Evolutionary conservation across 768 basidiomycete species (phyloP), one percentile per base, ranked within the genome.

Genomic region (Coprinellus micaceus): DNA sequence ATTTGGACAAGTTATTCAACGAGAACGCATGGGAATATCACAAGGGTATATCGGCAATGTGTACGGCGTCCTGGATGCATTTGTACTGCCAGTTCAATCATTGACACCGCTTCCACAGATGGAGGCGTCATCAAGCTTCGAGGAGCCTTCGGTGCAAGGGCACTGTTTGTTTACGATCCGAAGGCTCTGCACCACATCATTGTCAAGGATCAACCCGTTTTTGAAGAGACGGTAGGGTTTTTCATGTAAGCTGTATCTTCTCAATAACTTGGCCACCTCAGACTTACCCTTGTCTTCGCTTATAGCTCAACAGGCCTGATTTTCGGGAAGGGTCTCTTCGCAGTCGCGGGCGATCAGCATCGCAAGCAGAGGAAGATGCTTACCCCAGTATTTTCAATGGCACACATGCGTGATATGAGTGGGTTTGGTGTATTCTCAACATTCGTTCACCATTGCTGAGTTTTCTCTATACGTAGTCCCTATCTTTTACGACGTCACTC

Each of bases 201-300:
- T 12, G 67, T 79, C 52, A 80, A 78, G 63, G 79, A 75, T 46
- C n/a, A n/a, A n/a, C n/a, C n/a, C n/a, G n/a, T n/a, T n/a, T n/a
- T n/a, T n/a, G n/a, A n/a, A n/a, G n/a, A n/a, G n/a, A n/a, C n/a
- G n/a, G n/a, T n/a, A n/a, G n/a, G n/a, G n/a, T n/a, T n/a, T n/a
- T n/a, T n/a, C n/a, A n/a, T n/a, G n/a, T n/a, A n/a, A n/a, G n/a
- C n/a, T n/a, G n/a, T n/a, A n/a, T n/a, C n/a, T n/a, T n/a, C n/a
- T n/a, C n/a, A n/a, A n/a, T n/a, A n/a, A n/a, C n/a, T n/a, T n/a
- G n/a, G n/a, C n/a, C n/a, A n/a, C n/a, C n/a, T n/a, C n/a, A n/a
- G n/a, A n/a, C n/a, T n/a, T n/a, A n/a, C n/a, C n/a, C n/a, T n/a
- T n/a, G n/a, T n/a, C n/a, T n/a, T n/a, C n/a, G n/a, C n/a, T n/a